Evolutionary conservation across 2,329 filamentous ascomycete species (phyloP), one percentile per base, ranked within the genome.

Genomic region (Hypoxylon sp.): DNA sequence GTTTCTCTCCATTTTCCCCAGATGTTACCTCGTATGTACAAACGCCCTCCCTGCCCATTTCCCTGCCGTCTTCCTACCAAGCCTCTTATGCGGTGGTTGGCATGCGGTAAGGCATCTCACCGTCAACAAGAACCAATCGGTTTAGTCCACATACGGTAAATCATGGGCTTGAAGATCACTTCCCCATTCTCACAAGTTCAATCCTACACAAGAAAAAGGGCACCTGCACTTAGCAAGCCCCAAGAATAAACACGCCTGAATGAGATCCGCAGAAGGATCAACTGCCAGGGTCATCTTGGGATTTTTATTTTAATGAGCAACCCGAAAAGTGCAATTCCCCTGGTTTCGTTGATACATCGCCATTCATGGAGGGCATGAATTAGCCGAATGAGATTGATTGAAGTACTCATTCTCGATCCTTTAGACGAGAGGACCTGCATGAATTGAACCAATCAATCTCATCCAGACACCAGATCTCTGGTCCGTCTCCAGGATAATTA

Each of bases 161-260:
- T 63, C 56, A 63, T 65, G 61, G 60, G 52, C 30, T 48, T 57
- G 67, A 67, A 36, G 67, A 70, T 70, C 67, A 34, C 50, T 70
- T 67, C 67, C 67, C n/a, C 13, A 65, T 67, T 70, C 45, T 21
- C 43, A 2, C 32, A 46, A 58, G 50, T 19, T 11, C 41, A 17
- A 59, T 69, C 57, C 60, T 59, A 64, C 60, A 36, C 38, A 49
- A 63, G 32, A 21, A 55, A 58, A 53, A 61, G 28, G 50, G 46
- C 57, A 38, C 28, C 50, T 48, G 30, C n/a, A 19, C 50, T 17
- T 14, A n/a, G 38, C 34, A n/a, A 38, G 25, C 38, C 52, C 32
- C 49, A 55, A 58, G 53, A 58, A 58, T 61, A 61, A 61, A 49
- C 43, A 50, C 9, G 17, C 43, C 34, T 45, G 43, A 14, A 21